A percentile compares a stretch with the other conserved stretches of the same genome.
Conservation (phyloP, 2,329 filamentous ascomycete genomes). For the Emmonsia crescens region DNA sequence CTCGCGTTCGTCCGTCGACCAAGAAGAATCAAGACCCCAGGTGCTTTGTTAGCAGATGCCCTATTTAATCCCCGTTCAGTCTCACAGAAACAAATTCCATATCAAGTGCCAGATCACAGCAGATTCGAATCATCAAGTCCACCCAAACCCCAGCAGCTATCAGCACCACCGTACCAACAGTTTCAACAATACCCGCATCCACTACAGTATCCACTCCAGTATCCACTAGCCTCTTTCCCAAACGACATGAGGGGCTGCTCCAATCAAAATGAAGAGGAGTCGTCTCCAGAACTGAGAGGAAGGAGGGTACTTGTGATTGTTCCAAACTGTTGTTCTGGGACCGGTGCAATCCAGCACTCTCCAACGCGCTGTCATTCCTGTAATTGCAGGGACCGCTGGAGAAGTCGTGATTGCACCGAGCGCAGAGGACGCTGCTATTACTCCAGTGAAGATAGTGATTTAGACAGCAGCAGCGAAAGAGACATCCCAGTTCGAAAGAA, state of each 20-base stretch:
- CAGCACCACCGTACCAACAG: not conserved
- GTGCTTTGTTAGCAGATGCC: constrained; percentile 2
- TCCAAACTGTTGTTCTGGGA: no score
- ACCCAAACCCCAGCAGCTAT: not conserved
- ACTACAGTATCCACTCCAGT: not conserved
- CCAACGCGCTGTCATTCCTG: not conserved
- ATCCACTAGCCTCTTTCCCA: not conserved
- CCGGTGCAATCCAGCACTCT: not conserved
- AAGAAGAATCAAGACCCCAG: constrained; percentile 6
- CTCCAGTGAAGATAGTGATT: not conserved
- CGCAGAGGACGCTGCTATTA: not conserved
- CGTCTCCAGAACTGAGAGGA: not conserved
- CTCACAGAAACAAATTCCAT: not conserved
- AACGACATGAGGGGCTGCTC: not conserved
- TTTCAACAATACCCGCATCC: not conserved
- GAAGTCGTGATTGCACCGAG: not conserved
- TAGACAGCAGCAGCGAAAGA: not conserved
- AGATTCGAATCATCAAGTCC: not conserved
- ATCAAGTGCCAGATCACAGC: not conserved
- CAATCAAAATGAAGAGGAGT: not conserved
- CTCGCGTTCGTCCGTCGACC: constrained; percentile 12
- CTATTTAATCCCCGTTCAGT: constrained; percentile 3
- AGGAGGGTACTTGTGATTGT: not conserved
- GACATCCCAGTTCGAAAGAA: not conserved
- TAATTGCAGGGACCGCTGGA: not conserved